Evolutionary conservation across 2,329 filamentous ascomycete species (phyloP), one percentile per base, ranked within the genome.

Genomic region (Fusarium xyrophilum): DNA sequence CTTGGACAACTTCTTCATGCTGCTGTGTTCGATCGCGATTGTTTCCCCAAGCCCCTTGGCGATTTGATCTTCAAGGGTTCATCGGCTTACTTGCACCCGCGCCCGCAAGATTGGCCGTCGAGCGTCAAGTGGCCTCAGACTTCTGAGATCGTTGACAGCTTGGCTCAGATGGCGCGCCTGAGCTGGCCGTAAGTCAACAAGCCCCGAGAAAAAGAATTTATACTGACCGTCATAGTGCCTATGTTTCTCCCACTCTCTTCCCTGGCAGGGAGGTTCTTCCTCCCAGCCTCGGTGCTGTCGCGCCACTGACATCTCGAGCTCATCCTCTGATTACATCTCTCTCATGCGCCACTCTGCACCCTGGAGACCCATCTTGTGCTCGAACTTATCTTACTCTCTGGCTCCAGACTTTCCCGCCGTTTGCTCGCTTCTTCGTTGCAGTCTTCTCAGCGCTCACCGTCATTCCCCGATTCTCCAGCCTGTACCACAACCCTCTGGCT

Each of bases 321-420:
- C 95, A 98, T 75, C 95, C 95, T 3, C 88, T 93, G 42, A 95
- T 97, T 77, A 89, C 87, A 13, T 91, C 89, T 28, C 87, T 97
- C 23, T 95, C 93, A 43, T 99, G 96, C 80, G 95, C 95, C 2
- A 86, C 95, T 4, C 87, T 98, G 5, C 95, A 99, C 76, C 94
- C 95, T 0, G 84, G 87, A 21, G 92, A 97, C 73, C 94, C 95
- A 2, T 97, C 92, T 21, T 99, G 95, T 78, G 86, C 91, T 38
- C 91, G 92, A 32, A 96, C 93, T 6, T 96, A 94, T 77, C 82
- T 97, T 46, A 92, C 92, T 64, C 96, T 96, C 80, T 95, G 92
- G 87, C 88, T 97, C 60, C 87, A 88, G 57, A 90, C 93, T 3
- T 96, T 97, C 78, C 93, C 94, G 0, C 84, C 86, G 2, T 82